These are phyloP conservation scores for Takakia lepidozioides DNA, from an alignment of 225 moss, liverwort and hornwort genomes.

Conservation along the genomic window DNA sequence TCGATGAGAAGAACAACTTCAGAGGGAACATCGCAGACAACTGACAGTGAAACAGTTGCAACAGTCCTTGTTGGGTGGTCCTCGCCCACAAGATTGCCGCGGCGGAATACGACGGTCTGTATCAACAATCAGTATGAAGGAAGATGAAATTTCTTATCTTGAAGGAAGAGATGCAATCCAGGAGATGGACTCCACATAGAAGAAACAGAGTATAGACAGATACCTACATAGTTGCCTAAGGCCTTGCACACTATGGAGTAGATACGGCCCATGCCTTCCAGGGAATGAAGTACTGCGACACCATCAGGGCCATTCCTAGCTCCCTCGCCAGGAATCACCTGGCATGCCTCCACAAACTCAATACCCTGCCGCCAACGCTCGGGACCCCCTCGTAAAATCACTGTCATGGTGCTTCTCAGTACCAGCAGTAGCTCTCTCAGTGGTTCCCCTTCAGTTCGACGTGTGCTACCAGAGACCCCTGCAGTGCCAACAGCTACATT, in stretches of 20 bases:
- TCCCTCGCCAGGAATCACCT: constrained; percentile 28
- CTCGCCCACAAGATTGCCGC: constrained; percentile 82
- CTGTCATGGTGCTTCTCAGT: constrained; percentile 74
- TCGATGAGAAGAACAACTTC: constrained; percentile 69
- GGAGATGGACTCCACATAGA: not conserved
- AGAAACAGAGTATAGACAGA: constrained; percentile 3
- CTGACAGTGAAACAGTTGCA: constrained; percentile 53
- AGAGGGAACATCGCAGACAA: constrained; percentile 67
- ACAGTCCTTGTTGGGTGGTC: constrained; percentile 71
- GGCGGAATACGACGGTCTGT: constrained; percentile 60
- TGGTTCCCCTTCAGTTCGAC: constrained; percentile 12
- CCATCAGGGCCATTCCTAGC: constrained; percentile 21
- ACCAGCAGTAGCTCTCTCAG: constrained; percentile 59
- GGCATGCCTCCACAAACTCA: constrained; percentile 69
- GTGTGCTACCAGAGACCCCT: constrained; percentile 18
- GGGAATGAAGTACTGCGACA: constrained; percentile 49
- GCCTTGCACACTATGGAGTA: constrained; percentile 67
- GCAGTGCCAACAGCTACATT: constrained; percentile 28
- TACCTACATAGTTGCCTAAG: constrained; percentile 57
- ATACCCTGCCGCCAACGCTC: constrained; percentile 94
- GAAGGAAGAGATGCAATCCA: too few relatives aligned
- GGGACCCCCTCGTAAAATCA: constrained; percentile 76
- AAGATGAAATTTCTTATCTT: not conserved
- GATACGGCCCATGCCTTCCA: constrained; percentile 55
- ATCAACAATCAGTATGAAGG: constrained; percentile 9